Base-by-base conservation (phyloP, 2,329 filamentous ascomycete genomes). In the Monosporascus sp. region DNA sequence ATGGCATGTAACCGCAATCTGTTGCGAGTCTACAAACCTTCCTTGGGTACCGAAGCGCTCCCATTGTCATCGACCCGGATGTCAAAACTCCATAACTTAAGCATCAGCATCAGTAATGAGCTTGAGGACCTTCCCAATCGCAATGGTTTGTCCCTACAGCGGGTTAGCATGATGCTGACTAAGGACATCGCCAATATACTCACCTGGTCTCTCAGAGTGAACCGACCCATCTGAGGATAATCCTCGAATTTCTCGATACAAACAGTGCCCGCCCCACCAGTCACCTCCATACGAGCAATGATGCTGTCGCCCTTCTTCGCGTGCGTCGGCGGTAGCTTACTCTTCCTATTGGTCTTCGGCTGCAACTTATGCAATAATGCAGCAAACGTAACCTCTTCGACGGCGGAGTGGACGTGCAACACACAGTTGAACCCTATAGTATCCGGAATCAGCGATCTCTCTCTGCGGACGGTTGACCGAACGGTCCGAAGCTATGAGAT, bases 101-200 rank as follows among this genome's bases (percentile, higher is more conserved):
- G 61, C 60, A 50, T 65, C 48, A 0, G 71, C 70, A 19, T 75
- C 71, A 7, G 68, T 74, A 64, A 84, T 78, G 59, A 99, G 82
- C 81, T 92, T 97, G 55, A 91, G 97, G 71, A 99, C 95, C 83
- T 99, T 99, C 68, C 94, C 94, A 76, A 99, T 99, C 53, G 94
- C 94, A 77, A 99, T 97, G 0, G 94, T 99, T 88, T 97, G 93
- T 65, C 94, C 94, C 86, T 97, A 68, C 52, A 68, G 50, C 59
- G 52, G 22, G 37, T 63, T 50, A 68, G 69, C 62, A 70, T 27
- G 17, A 44, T 14, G 14, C 17, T 7, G 22, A 24, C 5, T 26
- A 7, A 19, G 41, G 19, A 51, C 22, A 17, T 27, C 20, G 37
- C 48, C 61, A 37, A 20, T 50, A 48, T 17, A 65, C 78, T 64